Evolutionary conservation across 1,284 basidiomycete genomes (phyloP).

Genomic region (Wallemia hederae): DNA sequence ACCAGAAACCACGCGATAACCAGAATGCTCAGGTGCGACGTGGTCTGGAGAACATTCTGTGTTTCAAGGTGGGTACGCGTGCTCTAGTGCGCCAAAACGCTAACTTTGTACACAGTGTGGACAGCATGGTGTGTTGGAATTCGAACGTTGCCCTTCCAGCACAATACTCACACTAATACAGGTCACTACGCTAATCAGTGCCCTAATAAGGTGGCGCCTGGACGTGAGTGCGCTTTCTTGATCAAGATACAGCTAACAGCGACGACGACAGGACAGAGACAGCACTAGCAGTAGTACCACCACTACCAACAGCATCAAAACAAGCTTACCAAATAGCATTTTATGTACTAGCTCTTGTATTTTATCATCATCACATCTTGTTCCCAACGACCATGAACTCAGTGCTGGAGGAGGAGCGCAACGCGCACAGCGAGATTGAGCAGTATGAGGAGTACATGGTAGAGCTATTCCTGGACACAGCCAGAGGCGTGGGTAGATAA

Average conservation of each 20-base stretch:
- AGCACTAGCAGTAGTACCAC: background rate
- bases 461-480: conserved; percentile 20
- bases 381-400: conserved; percentile 39
- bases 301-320: background rate
- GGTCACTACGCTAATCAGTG: conserved; percentile 76
- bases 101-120: conserved; percentile 28
- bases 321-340: background rate
- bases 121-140: conserved; percentile 28
- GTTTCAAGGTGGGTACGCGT: conserved; percentile 42
- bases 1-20: background rate
- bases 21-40: conserved; percentile 8
- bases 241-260: no score
- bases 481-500: conserved; percentile 14
- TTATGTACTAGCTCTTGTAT: background rate
- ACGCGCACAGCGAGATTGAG: conserved; percentile 84
- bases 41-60: conserved; percentile 45
- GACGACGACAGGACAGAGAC: background rate
- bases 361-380: no score
- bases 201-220: conserved; percentile 51
- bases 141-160: background rate
- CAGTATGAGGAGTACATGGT: conserved; percentile 35
- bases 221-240: conserved; percentile 11
- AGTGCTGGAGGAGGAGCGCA: conserved; percentile 65
- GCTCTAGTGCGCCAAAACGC: conserved; percentile 4
- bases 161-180: background rate